phyloP scores from a whole-genome alignment of 805 yeast genomes.

The Candida wancherniae region DNA sequence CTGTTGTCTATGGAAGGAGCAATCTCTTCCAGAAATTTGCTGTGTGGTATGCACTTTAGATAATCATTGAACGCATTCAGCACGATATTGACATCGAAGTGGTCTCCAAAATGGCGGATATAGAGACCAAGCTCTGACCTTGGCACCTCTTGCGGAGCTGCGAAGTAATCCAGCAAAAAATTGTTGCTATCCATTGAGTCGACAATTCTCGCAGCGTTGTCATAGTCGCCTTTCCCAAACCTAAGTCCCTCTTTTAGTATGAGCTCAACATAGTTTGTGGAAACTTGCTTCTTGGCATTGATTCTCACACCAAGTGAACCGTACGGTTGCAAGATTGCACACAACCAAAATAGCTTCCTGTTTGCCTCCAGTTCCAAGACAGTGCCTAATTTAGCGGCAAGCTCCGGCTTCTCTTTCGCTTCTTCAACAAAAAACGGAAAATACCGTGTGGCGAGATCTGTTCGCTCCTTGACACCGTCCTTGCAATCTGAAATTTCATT shows the following conservation, averaged over 20 bases:
- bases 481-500: slow-evolving; percentile 14
- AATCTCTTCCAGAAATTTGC: slow-evolving; percentile 2
- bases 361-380: slow-evolving; percentile 8
- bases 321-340: slow-evolving; percentile 50
- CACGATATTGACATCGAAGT: slow-evolving; percentile 44
- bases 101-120: slow-evolving; percentile 49
- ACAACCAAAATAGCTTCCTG: slow-evolving; percentile 41
- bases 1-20: slow-evolving; percentile 1
- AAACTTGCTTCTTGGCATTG: slow-evolving; percentile 34
- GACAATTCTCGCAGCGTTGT: slow-evolving; percentile 43
- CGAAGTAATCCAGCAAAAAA: slow-evolving; percentile 18
- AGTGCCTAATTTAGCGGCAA: slow-evolving; percentile 1
- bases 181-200: slow-evolving; percentile 9
- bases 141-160: slow-evolving; percentile 16
- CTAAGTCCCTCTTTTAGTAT: slow-evolving; percentile 69
- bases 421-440: slow-evolving; percentile 16
- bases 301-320: slow-evolving; percentile 30
- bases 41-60: slow-evolving; percentile 1
- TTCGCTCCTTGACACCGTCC: slow-evolving; percentile 13
- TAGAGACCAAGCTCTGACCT: slow-evolving; percentile 60
- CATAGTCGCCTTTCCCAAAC: slow-evolving; percentile 53
- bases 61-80: slow-evolving; percentile 32
- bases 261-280: slow-evolving; percentile 40
- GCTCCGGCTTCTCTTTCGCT: not conserved
- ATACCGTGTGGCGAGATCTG: slow-evolving; percentile 21